Evolutionary conservation across 306 rosid genomes (phyloP).

Genomic region (Casuarina equisetifolia): DNA sequence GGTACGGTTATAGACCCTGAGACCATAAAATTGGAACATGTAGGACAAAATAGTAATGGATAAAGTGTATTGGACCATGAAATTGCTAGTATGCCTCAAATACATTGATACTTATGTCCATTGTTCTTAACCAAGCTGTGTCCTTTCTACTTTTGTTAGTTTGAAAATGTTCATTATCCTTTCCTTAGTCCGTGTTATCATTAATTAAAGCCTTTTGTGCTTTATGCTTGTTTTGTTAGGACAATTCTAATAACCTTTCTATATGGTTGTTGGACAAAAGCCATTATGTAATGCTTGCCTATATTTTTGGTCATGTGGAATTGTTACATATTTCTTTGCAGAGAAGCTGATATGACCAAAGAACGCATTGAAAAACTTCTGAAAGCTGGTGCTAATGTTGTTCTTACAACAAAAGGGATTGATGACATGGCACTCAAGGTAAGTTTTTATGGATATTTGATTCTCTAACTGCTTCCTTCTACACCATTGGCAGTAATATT

Average conservation of each 20-base stretch:
- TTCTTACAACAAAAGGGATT: constrained; percentile 94
- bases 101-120: background rate
- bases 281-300: background rate
- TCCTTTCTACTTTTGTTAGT: background rate
- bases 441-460: constrained; percentile 22
- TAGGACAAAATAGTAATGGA: background rate
- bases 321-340: constrained; percentile 26
- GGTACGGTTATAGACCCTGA: background rate
- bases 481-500: background rate
- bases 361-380: constrained; percentile 88
- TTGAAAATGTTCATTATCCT: background rate
- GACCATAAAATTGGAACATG: background rate
- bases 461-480: constrained; percentile 16
- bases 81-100: background rate
- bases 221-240: background rate
- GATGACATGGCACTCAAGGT: constrained; percentile 99
- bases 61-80: background rate
- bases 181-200: background rate
- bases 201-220: background rate
- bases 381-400: constrained; percentile 95
- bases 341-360: constrained; percentile 96
- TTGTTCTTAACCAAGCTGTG: background rate
- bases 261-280: background rate
- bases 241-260: background rate
- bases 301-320: background rate